Evolutionary conservation across 345 rosid genomes (phyloP).

Genomic region (Eucalyptus sp.): DNA sequence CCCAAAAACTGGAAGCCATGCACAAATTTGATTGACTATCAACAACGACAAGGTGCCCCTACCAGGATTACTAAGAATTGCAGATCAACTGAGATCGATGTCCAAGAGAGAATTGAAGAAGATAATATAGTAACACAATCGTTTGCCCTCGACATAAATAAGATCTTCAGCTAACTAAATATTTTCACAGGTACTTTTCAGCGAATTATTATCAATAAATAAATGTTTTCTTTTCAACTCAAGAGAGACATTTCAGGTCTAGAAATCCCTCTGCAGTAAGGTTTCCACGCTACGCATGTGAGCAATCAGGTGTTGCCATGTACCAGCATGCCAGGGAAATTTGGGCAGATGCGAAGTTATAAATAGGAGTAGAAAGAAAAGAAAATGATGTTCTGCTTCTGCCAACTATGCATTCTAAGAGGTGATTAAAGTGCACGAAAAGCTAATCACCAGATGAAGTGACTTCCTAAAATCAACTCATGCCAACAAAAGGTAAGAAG

Average conservation of each 20-base stretch:
- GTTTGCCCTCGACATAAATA: not conserved
- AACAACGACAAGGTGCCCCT: not conserved
- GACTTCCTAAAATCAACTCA: not conserved
- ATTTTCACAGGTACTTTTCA: not conserved
- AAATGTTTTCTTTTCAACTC: not conserved
- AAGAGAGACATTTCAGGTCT: not conserved
- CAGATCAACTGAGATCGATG: not conserved
- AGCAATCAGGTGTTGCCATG: not conserved
- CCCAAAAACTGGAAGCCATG: not conserved
- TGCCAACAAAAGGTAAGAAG: not conserved
- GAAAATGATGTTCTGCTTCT: not conserved
- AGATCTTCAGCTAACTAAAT: not conserved
- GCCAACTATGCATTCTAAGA: not conserved
- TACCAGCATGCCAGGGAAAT: not conserved
- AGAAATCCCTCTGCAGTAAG: not conserved
- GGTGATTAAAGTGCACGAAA: not conserved
- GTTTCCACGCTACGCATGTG: not conserved
- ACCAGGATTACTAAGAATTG: not conserved
- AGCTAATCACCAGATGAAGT: not conserved
- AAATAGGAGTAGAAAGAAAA: not conserved
- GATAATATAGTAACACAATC: not conserved
- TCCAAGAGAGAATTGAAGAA: not conserved
- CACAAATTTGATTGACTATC: not conserved
- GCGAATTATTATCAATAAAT: not conserved
- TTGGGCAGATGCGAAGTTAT: not conserved